Base-by-base conservation (phyloP, 148 eudicot species). In the Diospyros kaki region DNA sequence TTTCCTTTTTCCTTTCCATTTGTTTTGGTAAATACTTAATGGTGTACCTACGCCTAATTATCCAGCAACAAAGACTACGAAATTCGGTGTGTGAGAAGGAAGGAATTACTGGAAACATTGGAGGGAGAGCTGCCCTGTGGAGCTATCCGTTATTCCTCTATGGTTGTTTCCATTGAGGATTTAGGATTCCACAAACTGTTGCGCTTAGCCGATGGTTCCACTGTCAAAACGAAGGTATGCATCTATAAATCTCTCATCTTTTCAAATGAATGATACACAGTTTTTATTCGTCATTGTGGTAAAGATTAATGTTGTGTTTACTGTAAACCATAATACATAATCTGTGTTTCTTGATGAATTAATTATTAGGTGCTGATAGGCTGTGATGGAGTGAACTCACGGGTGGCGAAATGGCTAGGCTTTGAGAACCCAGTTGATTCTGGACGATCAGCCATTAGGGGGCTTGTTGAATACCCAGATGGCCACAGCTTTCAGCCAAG, bases 351-450 rank as follows among this genome's bases (percentile, higher is more conserved):
- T 28, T 0, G 28, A 28, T 28, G 28, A 28, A 28, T 48, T 48
- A 48, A 17, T 9, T 65, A 72, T 41, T 38, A 86, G 90, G 88
- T 81, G 45, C 71, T 85, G 72, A 73, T 87, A 13, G 90, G 90
- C 38, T 87, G 90, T 71, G 89, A 86, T 63, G 91, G 91, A 63
- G 85, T 86, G 6, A 88, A 88, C 63, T 86, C 91, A 2, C 58
- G 66, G 80, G 89, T 84, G 48, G 87, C 85, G 5, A 84, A 82
- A 14, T 82, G 75, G 78, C 71, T 88, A 63, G 89, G 87, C 8
- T 81, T 88, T 43, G 11, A 73, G 59, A 67, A 66, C 40, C 84
- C 86, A 1, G 62, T 78, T 46, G 15, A 44, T 55, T 65, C 59
- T 2, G 83, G 84, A 28, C 55, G 87, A 58, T 78, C 85, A 11